These are phyloP conservation scores for Aspergillus calidoustus DNA, from an alignment of 2,329 filamentous ascomycete genomes.

Conservation along the genomic window DNA sequence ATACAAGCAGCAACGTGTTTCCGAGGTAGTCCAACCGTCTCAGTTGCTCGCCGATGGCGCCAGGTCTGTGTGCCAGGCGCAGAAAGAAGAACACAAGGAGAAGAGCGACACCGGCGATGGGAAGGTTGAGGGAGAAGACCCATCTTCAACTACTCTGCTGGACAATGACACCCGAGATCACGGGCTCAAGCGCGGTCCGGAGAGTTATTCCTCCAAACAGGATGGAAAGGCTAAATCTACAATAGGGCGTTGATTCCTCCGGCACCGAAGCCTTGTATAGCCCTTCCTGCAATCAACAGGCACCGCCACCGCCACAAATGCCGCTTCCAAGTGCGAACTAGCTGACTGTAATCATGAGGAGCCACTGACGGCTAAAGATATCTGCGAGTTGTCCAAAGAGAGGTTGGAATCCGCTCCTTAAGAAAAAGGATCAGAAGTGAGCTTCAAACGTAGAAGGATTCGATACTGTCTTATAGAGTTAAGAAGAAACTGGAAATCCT, in stretches of 20 bases:
- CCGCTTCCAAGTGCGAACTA: slow-evolving; percentile 50
- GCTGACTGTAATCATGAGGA: slow-evolving; percentile 44
- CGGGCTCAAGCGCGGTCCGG: slow-evolving; percentile 29
- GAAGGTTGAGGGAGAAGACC: slow-evolving; percentile 37
- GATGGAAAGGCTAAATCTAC: slow-evolving; percentile 35
- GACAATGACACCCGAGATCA: slow-evolving; percentile 36
- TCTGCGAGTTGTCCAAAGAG: slow-evolving; percentile 17
- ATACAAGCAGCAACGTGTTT: slow-evolving; percentile 11
- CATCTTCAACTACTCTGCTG: slow-evolving; percentile 30
- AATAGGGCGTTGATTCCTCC: slow-evolving; percentile 47
- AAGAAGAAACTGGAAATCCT: neutral
- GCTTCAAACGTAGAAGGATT: neutral
- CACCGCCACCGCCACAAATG: slow-evolving; percentile 39
- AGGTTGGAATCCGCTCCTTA: neutral
- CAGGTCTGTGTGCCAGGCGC: neutral
- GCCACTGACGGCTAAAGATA: slow-evolving; percentile 48
- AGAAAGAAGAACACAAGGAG: slow-evolving; percentile 13
- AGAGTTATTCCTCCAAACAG: slow-evolving; percentile 29
- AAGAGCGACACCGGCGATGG: slow-evolving; percentile 28
- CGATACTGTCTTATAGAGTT: neutral
- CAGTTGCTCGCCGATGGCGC: slow-evolving; percentile 1
- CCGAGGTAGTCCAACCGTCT: slow-evolving; percentile 22
- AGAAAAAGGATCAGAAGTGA: neutral
- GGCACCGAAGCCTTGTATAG: slow-evolving; percentile 50
- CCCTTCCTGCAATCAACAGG: slow-evolving; percentile 43